phyloP scores from a whole-genome alignment of 129 eudicot genomes.

The Lactuca saligna region DNA sequence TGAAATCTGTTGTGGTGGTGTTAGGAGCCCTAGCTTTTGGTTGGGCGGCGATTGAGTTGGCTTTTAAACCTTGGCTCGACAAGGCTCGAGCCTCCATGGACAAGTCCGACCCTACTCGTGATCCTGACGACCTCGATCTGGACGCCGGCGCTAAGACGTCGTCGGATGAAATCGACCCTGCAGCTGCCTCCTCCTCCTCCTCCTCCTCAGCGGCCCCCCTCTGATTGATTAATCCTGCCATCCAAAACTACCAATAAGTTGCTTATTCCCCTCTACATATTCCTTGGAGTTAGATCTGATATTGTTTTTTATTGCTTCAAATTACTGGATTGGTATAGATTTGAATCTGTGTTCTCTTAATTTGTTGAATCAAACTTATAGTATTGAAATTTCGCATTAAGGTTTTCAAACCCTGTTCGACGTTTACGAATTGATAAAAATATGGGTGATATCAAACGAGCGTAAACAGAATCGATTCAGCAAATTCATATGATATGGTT shows the following conservation, averaged over 20 bases:
- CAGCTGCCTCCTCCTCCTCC: slow-evolving; percentile 11
- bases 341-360: slow-evolving; percentile 10
- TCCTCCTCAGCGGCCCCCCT: not conserved
- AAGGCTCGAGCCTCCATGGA: slow-evolving; percentile 67
- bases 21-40: slow-evolving; percentile 76
- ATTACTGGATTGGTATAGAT: not conserved
- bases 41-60: slow-evolving; percentile 85
- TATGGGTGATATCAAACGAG: not conserved
- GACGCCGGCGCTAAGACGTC: slow-evolving; percentile 13
- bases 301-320: slow-evolving; percentile 1
- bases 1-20: slow-evolving; percentile 42
- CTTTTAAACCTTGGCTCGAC: slow-evolving; percentile 79
- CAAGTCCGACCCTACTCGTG: slow-evolving; percentile 63
- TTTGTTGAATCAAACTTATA: slow-evolving; percentile 15
- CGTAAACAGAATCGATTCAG: not conserved
- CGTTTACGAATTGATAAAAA: no score
- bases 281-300: slow-evolving; percentile 12
- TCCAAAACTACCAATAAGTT: not conserved
- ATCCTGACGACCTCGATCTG: slow-evolving; percentile 44
- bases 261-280: slow-evolving; percentile 16
- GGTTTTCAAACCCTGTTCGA: not conserved
- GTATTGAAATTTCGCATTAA: not conserved
- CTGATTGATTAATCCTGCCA: slow-evolving; percentile 9
- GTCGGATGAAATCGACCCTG: slow-evolving; percentile 18
- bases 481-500: not conserved